Conservation (phyloP, 768 basidiomycete genomes). For the Fomitopsis pulvina region DNA sequence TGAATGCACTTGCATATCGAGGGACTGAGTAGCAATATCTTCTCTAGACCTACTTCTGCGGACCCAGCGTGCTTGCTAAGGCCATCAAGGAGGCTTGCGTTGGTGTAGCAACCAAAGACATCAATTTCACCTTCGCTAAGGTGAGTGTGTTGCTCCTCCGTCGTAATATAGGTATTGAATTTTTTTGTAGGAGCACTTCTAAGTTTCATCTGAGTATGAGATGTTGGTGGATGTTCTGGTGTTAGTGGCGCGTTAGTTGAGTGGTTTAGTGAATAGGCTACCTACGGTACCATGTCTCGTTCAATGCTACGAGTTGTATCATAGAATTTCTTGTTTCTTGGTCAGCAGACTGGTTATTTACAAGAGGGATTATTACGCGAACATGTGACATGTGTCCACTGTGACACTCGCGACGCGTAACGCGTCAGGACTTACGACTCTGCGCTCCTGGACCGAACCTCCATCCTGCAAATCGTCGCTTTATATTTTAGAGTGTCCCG, state of each 20-base stretch:
- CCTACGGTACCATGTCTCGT: too few species aligned
- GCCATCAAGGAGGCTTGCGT: constrained; percentile 68
- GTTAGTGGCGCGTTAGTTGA: background rate
- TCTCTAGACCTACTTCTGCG: constrained; percentile 80
- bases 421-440: background rate
- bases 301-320: background rate
- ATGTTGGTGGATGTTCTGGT: background rate
- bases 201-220: background rate
- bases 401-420: background rate
- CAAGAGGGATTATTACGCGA: too few species aligned
- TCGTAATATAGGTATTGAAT: background rate
- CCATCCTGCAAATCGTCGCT: background rate
- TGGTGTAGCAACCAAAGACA: constrained; percentile 42
- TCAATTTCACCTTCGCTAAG: constrained; percentile 82
- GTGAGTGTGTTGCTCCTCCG: constrained; percentile 24
- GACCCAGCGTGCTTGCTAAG: constrained; percentile 69
- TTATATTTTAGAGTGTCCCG: background rate
- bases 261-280: too few species aligned
- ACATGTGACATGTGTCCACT: background rate
- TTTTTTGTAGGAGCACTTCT: constrained; percentile 52
- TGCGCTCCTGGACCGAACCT: too few species aligned
- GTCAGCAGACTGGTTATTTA: too few species aligned
- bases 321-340: background rate
- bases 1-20: constrained; percentile 1
- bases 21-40: constrained; percentile 1